These are phyloP conservation scores for Russula lepida DNA, from an alignment of 768 basidiomycete species.

Conservation along the genomic window DNA sequence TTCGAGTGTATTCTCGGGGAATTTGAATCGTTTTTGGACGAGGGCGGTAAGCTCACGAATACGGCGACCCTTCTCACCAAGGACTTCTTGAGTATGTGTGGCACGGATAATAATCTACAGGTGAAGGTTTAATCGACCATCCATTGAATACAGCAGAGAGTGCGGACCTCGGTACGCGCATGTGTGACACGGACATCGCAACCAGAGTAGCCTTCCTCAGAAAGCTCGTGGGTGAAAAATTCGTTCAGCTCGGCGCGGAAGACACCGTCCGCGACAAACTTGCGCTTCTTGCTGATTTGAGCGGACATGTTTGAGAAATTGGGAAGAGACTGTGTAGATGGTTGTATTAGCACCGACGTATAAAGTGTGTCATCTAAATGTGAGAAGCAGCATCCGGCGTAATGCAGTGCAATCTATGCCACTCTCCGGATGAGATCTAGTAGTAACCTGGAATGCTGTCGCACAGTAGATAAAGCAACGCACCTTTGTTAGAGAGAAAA, in stretches of 20 bases:
- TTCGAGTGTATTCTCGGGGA: constrained; percentile 97
- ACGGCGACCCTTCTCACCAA: constrained; percentile 98
- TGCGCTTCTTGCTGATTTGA: constrained; percentile 96
- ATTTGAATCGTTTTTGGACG: constrained; percentile 99
- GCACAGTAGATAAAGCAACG: background rate
- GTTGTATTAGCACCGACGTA: constrained; percentile 5
- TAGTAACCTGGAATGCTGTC: background rate
- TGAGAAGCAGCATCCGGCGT: constrained; percentile 12
- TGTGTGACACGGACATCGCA: constrained; percentile 99
- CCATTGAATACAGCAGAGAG: background rate
- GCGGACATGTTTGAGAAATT: constrained; percentile 53
- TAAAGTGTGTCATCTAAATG: constrained; percentile 10
- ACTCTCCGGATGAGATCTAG: background rate
- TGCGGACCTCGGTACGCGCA: constrained; percentile 84
- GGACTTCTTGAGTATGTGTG: constrained; percentile 97
- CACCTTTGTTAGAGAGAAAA: constrained; percentile 4
- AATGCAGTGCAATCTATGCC: background rate
- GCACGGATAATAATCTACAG: constrained; percentile 96
- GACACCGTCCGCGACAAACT: constrained; percentile 97
- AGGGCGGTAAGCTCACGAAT: constrained; percentile 97
- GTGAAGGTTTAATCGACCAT: constrained; percentile 7
- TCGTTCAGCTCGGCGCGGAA: constrained; percentile 99
- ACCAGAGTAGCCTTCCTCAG: constrained; percentile 99
- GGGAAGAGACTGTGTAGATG: constrained; percentile 1
- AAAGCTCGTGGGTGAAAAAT: constrained; percentile 96